Base-by-base conservation (phyloP, 805 yeast genomes). In the Torulaspora maleeae region DNA sequence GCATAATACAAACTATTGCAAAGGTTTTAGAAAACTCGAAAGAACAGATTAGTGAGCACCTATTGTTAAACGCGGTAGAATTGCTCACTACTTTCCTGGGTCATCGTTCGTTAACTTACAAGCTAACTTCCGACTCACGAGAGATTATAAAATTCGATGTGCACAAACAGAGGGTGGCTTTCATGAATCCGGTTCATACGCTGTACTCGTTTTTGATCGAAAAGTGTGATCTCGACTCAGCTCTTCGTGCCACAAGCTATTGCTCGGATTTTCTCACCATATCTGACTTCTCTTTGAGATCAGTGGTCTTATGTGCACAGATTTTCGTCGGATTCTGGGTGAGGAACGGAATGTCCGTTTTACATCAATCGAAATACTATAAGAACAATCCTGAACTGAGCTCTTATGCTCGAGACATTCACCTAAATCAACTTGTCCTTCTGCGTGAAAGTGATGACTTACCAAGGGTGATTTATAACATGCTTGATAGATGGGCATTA, bases 341-440 rank as follows among this genome's bases (percentile, higher is more conserved):
- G 2, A 74, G 91, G 65, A 84, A 84, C 56, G 93, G 93, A 16
- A 57, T 69, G 42, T 71, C 76, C 5, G 76, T 74, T 1, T 61
- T 78, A 3, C 70, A 74, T 35, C 80, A 79, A 51, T 75, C 80
- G 0, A 59, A 74, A 0, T 64, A 74, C 12, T 79, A 80, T 50
- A 67, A 68, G 44, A 74, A 71, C n/a, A 67, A 74, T 58, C 61
- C 73, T 2, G 76, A 75, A 46, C 52, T 67, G 20, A 66, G 86
- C 15, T 70, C 89, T 24, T 89, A 77, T 56, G 68, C 80, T 44
- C 73, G 90, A 49, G 99, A 93, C 57, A 68, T 93, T 20, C 84
- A 80, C 59, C 62, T 88, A 48, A 73, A 77, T 3, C 99, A 93
- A 56, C 49, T 72, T 5, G 70, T 76, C 38, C 68, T 54, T 34